These are phyloP conservation scores for Huntiella decipiens DNA, from an alignment of 2,329 filamentous ascomycete genomes.

Conservation along the genomic window DNA sequence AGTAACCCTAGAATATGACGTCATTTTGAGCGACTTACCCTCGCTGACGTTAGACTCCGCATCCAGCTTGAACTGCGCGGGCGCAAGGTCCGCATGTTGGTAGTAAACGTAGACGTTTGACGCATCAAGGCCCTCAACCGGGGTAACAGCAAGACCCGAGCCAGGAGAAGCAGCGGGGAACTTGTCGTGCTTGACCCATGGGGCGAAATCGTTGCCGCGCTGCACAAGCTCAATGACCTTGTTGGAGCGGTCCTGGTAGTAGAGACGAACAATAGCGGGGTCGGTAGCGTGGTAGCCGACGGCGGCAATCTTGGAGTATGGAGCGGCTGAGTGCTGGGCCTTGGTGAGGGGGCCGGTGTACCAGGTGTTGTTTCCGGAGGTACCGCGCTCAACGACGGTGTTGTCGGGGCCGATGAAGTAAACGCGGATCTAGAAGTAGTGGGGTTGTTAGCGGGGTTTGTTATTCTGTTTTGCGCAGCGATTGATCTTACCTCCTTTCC, in stretches of 20 bases:
- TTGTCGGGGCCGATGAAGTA: constrained; percentile 10
- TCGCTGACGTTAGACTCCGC: constrained; percentile 5
- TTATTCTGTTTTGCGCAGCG: background rate
- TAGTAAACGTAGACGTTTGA: constrained; percentile 10
- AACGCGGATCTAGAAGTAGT: constrained; percentile 6
- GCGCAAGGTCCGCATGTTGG: constrained; percentile 8
- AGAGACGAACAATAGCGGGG: constrained; percentile 9
- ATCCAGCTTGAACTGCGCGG: constrained; percentile 8
- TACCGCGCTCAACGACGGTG: constrained; percentile 10
- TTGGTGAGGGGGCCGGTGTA: constrained; percentile 10
- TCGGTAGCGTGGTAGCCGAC: constrained; percentile 10
- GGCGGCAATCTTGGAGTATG: constrained; percentile 10
- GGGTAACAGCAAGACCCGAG: constrained; percentile 9
- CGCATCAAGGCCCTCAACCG: constrained; percentile 6
- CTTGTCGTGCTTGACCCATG: constrained; percentile 8
- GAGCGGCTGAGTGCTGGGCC: constrained; percentile 5
- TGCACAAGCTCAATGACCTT: constrained; percentile 11
- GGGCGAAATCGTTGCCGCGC: constrained; percentile 10
- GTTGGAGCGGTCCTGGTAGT: constrained; percentile 11
- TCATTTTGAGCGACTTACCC: constrained; percentile 1
- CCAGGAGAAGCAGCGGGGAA: constrained; percentile 9
- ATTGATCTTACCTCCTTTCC: constrained; percentile 7
- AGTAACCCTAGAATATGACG: background rate
- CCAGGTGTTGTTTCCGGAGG: constrained; percentile 10
- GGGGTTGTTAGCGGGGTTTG: background rate